Evolutionary conservation across 2,329 filamentous ascomycete genomes (phyloP), one percentile per base, ranked within the genome.

Genomic region (Pestalotiopsis sp.): DNA sequence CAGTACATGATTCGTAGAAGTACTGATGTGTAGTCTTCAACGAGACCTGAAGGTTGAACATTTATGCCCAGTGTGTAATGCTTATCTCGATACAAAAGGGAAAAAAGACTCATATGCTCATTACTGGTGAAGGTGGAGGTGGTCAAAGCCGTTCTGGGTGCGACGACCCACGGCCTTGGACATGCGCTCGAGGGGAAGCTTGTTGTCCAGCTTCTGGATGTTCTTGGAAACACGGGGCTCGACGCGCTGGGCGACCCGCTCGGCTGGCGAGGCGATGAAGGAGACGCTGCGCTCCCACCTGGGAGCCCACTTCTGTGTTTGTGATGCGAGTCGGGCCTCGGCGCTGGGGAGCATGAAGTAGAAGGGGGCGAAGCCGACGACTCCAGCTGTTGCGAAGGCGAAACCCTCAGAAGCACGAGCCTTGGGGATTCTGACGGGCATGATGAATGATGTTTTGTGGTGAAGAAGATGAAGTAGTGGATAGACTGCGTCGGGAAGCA

Each of bases 241-340:
- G 66, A 87, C 81, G 66, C 84, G 82, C 72, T 85, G 84, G 56
- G 86, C 81, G 65, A 83, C 79, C 23, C 80, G 79, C 77, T 85
- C 82, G 36, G 83, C 82, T 17, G 84, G 83, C n/a, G 81, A 78
- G 9, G 81, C 79, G 76, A 89, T 85, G 80, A 84, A 86, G 71
- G 80, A 84, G 75, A 89, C 84, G 78, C 87, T 88, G 66, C 83
- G 81, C 78, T 89, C 87, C 87, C 87, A 90, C 68, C 86, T 84
- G 20, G 87, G 86, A 4, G 87, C 87, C 87, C 87, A 89, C 74
- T 85, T 84, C 69, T 82, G 80, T 3, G 87, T 89, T 77, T 88
- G 86, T 27, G 79, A 78, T 67, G 85, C 83, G 45, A 89, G 76
- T 58, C 83, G 83, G 76, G 89, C 85, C 72, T 88, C 84, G 69